These are phyloP conservation scores for Podaxis sp. DNA, from an alignment of 768 basidiomycete species.

Conservation along the genomic window DNA sequence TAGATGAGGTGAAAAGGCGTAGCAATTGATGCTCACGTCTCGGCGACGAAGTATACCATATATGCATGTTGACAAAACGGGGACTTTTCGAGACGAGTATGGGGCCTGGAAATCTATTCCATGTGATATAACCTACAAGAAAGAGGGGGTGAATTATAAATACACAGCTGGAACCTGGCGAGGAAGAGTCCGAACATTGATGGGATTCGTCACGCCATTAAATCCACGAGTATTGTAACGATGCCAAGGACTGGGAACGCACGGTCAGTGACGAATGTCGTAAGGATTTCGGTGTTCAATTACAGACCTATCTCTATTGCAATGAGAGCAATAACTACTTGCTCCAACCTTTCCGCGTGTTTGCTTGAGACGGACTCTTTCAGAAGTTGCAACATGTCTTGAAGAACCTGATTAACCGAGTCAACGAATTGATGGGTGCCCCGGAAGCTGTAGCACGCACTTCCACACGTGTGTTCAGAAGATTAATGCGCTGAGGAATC, in stretches of 20 bases:
- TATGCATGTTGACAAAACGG: too few relatives aligned
- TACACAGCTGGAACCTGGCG: neutral
- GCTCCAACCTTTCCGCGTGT: slow-evolving; percentile 88
- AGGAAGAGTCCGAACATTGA: neutral
- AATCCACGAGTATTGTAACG: slow-evolving; percentile 85
- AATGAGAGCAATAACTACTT: slow-evolving; percentile 90
- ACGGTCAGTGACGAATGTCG: slow-evolving; percentile 5
- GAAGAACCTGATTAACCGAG: slow-evolving; percentile 62
- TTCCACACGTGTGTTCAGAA: slow-evolving; percentile 92
- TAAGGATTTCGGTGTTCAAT: neutral
- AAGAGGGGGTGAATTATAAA: slow-evolving; percentile 1
- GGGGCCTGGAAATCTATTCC: neutral
- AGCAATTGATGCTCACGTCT: neutral
- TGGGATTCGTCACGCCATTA: slow-evolving; percentile 44
- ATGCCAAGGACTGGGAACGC: slow-evolving; percentile 71
- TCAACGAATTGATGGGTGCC: neutral
- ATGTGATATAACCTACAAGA: neutral
- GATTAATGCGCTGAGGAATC: slow-evolving; percentile 89
- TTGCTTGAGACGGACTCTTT: slow-evolving; percentile 93
- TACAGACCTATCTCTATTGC: slow-evolving; percentile 79
- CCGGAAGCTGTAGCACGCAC: slow-evolving; percentile 35
- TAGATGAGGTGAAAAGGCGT: neutral
- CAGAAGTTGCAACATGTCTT: slow-evolving; percentile 94
- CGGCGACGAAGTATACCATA: neutral
- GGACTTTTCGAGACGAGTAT: neutral